phyloP scores from a whole-genome alignment of 192 early-diverging fungal genomes.

The Mortierella hygrophila region DNA sequence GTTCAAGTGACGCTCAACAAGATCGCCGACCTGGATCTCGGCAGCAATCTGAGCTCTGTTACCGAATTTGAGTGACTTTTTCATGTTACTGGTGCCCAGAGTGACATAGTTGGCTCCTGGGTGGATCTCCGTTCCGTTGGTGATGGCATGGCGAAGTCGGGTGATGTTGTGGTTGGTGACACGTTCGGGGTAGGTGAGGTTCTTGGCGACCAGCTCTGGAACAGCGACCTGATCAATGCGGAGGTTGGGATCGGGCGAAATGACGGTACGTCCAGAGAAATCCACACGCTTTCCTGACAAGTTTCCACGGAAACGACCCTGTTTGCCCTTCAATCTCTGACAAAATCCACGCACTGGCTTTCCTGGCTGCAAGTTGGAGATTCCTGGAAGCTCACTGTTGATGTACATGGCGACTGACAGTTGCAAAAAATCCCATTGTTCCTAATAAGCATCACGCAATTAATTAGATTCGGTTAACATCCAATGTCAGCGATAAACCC shows the following conservation, averaged over 20 bases:
- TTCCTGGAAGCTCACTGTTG: slow-evolving; percentile 94
- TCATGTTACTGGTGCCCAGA: slow-evolving; percentile 62
- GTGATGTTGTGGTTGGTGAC: slow-evolving; percentile 93
- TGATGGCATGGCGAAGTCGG: slow-evolving; percentile 77
- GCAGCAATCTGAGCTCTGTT: slow-evolving; percentile 77
- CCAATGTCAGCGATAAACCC: neutral
- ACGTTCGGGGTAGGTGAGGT: slow-evolving; percentile 95
- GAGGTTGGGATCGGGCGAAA: slow-evolving; percentile 98
- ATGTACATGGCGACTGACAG: slow-evolving; percentile 96
- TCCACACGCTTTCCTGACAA: slow-evolving; percentile 99
- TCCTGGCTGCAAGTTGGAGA: slow-evolving; percentile 72
- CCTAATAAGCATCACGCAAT: slow-evolving; percentile 57
- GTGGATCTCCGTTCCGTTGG: slow-evolving; percentile 90
- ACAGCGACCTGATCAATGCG: slow-evolving; percentile 96
- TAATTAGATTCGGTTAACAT: neutral
- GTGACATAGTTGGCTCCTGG: slow-evolving; percentile 94
- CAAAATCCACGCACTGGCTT: slow-evolving; percentile 90
- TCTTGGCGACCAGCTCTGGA: slow-evolving; percentile 89
- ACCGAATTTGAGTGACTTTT: slow-evolving; percentile 79
- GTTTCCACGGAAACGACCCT: slow-evolving; percentile 99
- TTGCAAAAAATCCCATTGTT: slow-evolving; percentile 98
- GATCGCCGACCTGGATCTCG: slow-evolving; percentile 87
- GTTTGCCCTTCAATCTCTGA: slow-evolving; percentile 98
- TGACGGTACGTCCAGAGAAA: slow-evolving; percentile 98
- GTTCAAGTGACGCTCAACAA: slow-evolving; percentile 94